Percentiles rank a stretch among this genome's conserved stretches.
These are phyloP conservation scores for Polyporus arcularius DNA, from an alignment of 768 basidiomycete genomes.

Conservation along the genomic window DNA sequence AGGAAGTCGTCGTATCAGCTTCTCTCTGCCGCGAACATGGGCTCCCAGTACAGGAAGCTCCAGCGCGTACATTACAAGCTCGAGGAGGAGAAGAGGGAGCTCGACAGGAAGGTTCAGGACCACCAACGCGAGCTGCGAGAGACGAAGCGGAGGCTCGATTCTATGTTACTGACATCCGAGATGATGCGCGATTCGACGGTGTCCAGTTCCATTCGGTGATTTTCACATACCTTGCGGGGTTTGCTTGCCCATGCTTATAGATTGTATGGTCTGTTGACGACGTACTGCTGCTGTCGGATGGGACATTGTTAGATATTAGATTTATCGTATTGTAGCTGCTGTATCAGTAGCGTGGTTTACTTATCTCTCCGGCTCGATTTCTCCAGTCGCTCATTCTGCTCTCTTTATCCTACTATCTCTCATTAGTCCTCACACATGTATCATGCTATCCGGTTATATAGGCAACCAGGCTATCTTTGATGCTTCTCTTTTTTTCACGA, in stretches of 20 bases:
- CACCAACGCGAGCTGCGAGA: slow-evolving; percentile 15
- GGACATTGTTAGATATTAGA: no score
- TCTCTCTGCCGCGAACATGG: slow-evolving; percentile 4
- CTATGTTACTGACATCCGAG: slow-evolving; percentile 11
- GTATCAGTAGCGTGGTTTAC: not conserved
- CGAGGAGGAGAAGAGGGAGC: slow-evolving; percentile 10
- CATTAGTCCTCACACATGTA: no score
- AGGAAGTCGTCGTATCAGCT: slow-evolving; percentile 9
- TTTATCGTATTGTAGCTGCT: not conserved
- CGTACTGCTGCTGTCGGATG: not conserved
- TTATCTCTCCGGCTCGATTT: no score
- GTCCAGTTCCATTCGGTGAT: not conserved
- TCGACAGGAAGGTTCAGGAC: slow-evolving; percentile 11
- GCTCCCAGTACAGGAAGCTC: slow-evolving; percentile 16
- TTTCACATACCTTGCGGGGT: no score
- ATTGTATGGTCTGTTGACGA: not conserved
- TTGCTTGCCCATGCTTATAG: not conserved
- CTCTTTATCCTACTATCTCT: no score
- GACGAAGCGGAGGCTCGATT: slow-evolving; percentile 11
- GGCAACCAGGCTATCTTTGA: no score
- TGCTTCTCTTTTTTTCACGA: no score
- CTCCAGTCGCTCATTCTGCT: no score
- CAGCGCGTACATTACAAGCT: slow-evolving; percentile 11
- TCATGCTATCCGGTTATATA: no score
- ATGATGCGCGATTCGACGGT: not conserved